Evolutionary conservation across 2,329 filamentous ascomycete genomes (phyloP).

Genomic region (Pseudocercospora fuligena): DNA sequence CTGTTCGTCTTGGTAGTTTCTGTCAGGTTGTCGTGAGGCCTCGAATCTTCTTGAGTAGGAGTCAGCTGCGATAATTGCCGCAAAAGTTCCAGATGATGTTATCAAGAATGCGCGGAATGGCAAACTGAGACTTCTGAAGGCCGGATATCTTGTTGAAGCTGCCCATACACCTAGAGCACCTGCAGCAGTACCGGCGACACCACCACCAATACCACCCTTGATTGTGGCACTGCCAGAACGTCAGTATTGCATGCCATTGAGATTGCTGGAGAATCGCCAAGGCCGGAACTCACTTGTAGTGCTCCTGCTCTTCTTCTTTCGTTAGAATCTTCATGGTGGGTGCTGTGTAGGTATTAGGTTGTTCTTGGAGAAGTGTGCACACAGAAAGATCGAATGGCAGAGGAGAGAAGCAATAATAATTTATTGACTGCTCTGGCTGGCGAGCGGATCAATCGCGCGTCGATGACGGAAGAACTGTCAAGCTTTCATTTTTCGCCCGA

Average conservation of each 20-base stretch:
- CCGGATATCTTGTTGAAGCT: constrained; percentile 73
- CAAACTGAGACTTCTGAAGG: constrained; percentile 80
- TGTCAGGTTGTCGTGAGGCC: constrained; percentile 68
- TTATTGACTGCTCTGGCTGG: background rate
- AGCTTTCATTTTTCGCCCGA: too few species aligned
- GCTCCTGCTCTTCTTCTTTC: constrained; percentile 86
- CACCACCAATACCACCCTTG: constrained; percentile 77
- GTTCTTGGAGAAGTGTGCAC: background rate
- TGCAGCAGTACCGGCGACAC: constrained; percentile 66
- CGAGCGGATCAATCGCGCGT: background rate
- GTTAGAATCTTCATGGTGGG: constrained; percentile 87
- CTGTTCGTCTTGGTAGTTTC: constrained; percentile 68
- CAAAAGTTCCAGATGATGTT: constrained; percentile 79
- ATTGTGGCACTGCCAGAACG: constrained; percentile 65
- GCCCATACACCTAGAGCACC: constrained; percentile 71
- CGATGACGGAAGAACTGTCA: background rate
- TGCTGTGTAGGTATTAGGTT: background rate
- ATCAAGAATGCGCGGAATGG: constrained; percentile 92
- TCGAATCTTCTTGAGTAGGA: constrained; percentile 73
- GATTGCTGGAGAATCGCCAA: constrained; percentile 13
- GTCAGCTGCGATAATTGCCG: constrained; percentile 83
- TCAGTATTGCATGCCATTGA: constrained; percentile 16
- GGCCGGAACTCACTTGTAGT: constrained; percentile 67
- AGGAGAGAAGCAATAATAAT: background rate
- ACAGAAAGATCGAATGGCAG: background rate